phyloP scores from a whole-genome alignment of 192 early-diverging fungal species.

The Pecoramyces ruminantium region DNA sequence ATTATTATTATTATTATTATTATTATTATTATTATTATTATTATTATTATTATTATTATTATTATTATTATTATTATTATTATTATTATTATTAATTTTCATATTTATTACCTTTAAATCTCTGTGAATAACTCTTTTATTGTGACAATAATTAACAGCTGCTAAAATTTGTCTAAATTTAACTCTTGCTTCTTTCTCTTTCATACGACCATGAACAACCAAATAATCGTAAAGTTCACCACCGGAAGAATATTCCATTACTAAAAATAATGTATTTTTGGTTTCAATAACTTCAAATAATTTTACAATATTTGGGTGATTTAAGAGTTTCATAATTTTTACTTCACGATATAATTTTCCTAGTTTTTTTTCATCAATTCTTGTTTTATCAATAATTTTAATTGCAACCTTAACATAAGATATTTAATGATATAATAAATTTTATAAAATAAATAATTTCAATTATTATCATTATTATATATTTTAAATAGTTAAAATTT shows the following conservation, averaged over 20 bases:
- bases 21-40: no score
- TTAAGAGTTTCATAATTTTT: constrained; percentile 49
- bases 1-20: background rate
- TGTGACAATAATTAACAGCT: constrained; percentile 45
- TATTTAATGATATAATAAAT: no score
- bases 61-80: background rate
- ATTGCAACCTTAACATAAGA: constrained; percentile 46
- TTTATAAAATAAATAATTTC: no score
- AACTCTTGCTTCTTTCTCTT: constrained; percentile 40
- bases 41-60: no score
- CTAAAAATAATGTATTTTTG: constrained; percentile 72
- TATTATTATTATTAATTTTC: no score
- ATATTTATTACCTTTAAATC: constrained; percentile 22
- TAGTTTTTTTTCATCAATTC: constrained; percentile 44
- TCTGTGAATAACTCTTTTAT: constrained; percentile 40
- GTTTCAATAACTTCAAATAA: constrained; percentile 84
- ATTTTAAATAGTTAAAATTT: no score
- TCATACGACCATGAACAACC: constrained; percentile 65
- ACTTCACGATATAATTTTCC: constrained; percentile 47
- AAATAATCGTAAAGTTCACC: constrained; percentile 94
- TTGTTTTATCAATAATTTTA: constrained; percentile 48
- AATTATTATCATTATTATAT: no score
- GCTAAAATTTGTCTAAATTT: constrained; percentile 43
- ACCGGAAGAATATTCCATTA: constrained; percentile 88
- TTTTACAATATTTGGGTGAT: constrained; percentile 67